Evolutionary conservation across 2,329 filamentous ascomycete species (phyloP), one percentile per base, ranked within the genome.

Genomic region (Periconia macrospinosa): DNA sequence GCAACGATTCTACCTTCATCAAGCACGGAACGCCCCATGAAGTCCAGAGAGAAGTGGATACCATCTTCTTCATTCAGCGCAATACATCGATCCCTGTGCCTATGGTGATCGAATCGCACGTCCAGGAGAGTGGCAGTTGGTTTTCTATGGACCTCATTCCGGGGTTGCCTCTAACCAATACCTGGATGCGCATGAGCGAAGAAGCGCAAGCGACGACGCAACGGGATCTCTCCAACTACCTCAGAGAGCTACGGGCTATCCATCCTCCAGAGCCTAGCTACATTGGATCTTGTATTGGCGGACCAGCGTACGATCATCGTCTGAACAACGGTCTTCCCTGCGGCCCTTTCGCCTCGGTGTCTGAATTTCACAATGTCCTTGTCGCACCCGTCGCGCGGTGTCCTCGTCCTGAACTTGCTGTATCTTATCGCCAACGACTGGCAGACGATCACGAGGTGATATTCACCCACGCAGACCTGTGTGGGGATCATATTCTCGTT

Each of bases 381-480:
- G 42, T 51, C 27, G 49, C 49, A 44, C 49, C 49, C 17, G 30
- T 51, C 42, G 27, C 17, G 20, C 17, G 40, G 30, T 51, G 49
- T 46, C 49, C 49, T 45, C 30, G 43, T 20, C 49, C 49, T 37
- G 42, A 51, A 46, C 42, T 45, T 35, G 49, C 42, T 13, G 41
- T 41, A 37, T 46, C 10, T 35, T 51, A 51, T 46, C 49, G 49
- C 41, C 41, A 44, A 35, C 30, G 23, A 51, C 49, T 45, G 20
- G 15, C 9, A 19, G 50, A 48, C 20, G 45, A 48, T 48, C 50
- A 52, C 50, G 33, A 48, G 18, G 20, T 52, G 18, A 41, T n/a
- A 17, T 47, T 52, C 27, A 44, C 44, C 33, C 50, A 47, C 30
- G 44, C 44, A 41, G 50, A 52, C 30, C 44, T 52, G 18, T 52